A percentile compares a stretch with the other conserved stretches of the same genome.
These are phyloP conservation scores for Bathelium albidoporum DNA, from an alignment of 495 filamentous ascomycete genomes.

Conservation along the genomic window DNA sequence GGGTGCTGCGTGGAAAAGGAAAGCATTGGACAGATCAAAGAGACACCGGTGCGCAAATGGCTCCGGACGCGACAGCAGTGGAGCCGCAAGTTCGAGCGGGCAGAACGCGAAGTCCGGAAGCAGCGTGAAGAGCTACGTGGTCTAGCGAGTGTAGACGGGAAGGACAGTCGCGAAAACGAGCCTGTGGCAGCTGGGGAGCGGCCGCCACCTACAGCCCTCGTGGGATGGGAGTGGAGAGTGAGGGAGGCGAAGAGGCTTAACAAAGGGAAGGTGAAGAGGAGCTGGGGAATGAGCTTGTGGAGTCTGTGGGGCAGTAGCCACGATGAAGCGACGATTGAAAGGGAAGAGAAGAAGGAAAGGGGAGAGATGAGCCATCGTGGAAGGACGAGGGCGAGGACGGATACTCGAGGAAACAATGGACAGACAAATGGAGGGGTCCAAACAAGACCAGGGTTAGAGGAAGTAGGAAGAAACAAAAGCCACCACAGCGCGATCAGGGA, in stretches of 20 bases:
- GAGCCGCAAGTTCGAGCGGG: slow-evolving; percentile 56
- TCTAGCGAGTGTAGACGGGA: slow-evolving; percentile 43
- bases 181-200: slow-evolving; percentile 53
- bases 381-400: not conserved
- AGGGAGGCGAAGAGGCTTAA: slow-evolving; percentile 40
- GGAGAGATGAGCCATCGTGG: not conserved
- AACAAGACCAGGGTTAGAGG: not conserved
- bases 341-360: slow-evolving; percentile 16
- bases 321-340: slow-evolving; percentile 57
- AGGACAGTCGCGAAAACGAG: not conserved
- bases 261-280: slow-evolving; percentile 46
- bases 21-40: slow-evolving; percentile 68
- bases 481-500: not conserved
- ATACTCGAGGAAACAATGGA: not conserved
- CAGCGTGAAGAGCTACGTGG: slow-evolving; percentile 56
- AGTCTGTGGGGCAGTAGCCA: slow-evolving; percentile 77
- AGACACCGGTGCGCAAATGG: slow-evolving; percentile 74
- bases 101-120: slow-evolving; percentile 58
- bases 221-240: slow-evolving; percentile 48
- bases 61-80: slow-evolving; percentile 57
- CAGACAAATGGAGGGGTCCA: not conserved
- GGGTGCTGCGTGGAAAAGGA: slow-evolving; percentile 51
- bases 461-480: not conserved
- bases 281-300: slow-evolving; percentile 74
- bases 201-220: slow-evolving; percentile 75